phyloP scores from a whole-genome alignment of 164 flowering plant genomes.

The Vitis labrusca region DNA sequence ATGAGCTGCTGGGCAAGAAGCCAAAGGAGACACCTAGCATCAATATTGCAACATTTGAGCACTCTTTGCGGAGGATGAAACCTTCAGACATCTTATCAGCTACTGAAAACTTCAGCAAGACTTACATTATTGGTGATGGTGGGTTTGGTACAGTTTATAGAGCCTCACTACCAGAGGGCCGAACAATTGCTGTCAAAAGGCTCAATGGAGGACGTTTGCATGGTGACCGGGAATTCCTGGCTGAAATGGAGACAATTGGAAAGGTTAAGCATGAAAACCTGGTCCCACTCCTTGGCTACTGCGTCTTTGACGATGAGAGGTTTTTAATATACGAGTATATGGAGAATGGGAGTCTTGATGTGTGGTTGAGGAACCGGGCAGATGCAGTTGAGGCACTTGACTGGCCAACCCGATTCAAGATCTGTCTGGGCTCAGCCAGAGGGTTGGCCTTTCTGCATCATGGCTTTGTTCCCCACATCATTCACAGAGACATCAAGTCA shows the following conservation, averaged over 20 bases:
- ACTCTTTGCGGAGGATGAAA: conserved; percentile 41
- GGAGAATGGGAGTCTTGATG: conserved; percentile 74
- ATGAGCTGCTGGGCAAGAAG: conserved; percentile 41
- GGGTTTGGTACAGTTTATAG: conserved; percentile 68
- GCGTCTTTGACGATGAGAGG: conserved; percentile 55
- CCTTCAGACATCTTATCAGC: conserved; percentile 54
- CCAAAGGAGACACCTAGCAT: conserved; percentile 60
- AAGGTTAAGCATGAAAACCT: conserved; percentile 63
- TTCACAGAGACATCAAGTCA: conserved; percentile 72
- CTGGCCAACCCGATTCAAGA: conserved; percentile 61
- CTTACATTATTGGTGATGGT: conserved; percentile 61
- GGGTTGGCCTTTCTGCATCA: conserved; percentile 73
- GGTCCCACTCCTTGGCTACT: conserved; percentile 60
- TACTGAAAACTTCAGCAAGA: conserved; percentile 62
- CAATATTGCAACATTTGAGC: conserved; percentile 64
- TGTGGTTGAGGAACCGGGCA: conserved; percentile 60
- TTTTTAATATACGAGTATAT: conserved; percentile 61
- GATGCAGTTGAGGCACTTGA: conserved; percentile 52
- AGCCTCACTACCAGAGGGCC: conserved; percentile 50
- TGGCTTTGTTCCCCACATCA: conserved; percentile 66
- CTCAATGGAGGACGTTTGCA: conserved; percentile 49
- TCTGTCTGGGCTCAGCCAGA: conserved; percentile 58
- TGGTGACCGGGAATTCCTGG: conserved; percentile 60
- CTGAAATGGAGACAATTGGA: conserved; percentile 74
- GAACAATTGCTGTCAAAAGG: conserved; percentile 54